Evolutionary conservation across 2,329 filamentous ascomycete genomes (phyloP).

Genomic region (Dactylellina haptotyla): DNA sequence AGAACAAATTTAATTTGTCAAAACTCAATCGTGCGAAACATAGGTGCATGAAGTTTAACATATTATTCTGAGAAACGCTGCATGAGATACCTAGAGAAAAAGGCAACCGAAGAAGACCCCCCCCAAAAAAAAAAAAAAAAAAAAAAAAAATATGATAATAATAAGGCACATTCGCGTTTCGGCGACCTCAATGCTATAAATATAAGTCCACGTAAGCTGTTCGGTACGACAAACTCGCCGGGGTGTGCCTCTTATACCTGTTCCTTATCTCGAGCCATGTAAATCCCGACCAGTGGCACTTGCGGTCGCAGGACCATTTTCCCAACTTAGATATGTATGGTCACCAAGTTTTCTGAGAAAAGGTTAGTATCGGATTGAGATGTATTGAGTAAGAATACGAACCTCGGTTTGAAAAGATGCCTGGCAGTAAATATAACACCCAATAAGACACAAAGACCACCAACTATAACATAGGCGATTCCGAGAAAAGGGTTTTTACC

Average conservation of each 20-base stretch:
- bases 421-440: constrained; percentile 88
- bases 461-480: constrained; percentile 94
- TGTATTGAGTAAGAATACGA: constrained; percentile 60
- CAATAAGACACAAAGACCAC: constrained; percentile 88
- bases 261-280: background rate
- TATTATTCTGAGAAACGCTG: too few species aligned
- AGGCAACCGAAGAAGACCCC: too few species aligned
- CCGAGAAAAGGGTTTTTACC: constrained; percentile 95
- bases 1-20: too few species aligned
- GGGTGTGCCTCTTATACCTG: background rate
- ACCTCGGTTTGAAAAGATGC: constrained; percentile 91
- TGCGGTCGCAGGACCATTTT: constrained; percentile 72
- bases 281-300: constrained; percentile 60
- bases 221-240: background rate
- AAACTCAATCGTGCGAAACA: too few species aligned
- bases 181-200: too few species aligned
- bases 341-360: constrained; percentile 86
- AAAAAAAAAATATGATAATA: too few species aligned
- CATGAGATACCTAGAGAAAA: too few species aligned
- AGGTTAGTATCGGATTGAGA: constrained; percentile 17
- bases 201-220: too few species aligned
- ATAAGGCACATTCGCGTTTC: too few species aligned
- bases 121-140: too few species aligned
- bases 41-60: too few species aligned
- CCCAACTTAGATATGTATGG: constrained; percentile 97